Evolutionary conservation across 257 asterid genomes (phyloP), one percentile per base, ranked within the genome.

Genomic region (Nicotiana paniculata): DNA sequence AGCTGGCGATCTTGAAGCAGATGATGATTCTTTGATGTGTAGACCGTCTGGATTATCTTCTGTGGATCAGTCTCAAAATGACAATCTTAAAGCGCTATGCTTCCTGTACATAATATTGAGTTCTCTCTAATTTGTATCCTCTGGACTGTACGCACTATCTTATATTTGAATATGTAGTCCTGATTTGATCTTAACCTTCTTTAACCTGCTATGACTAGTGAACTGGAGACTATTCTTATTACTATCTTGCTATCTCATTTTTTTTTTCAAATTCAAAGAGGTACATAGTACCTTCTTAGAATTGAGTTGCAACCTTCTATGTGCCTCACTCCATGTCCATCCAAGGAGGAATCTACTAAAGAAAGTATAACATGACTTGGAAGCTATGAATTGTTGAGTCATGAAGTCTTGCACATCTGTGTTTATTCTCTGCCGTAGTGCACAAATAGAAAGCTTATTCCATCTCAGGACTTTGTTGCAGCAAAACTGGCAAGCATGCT

Each of bases 1-100:
- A 83, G 85, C 89, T 83, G 95, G 93, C 62, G 99, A 96, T 86
- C 97, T 94, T 26, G 99, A 96, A 85, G 98, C 98, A 63, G 99
- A 96, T 90, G 99, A 98, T 39, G 99, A 96, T 89, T 96, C 99
- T 86, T 82, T 92, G 55, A 87, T 88, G 88, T 89, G 98, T 84
- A 89, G 95, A 86, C 97, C 92, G 87, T 89, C 98, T 89, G 98
- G 97, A 77, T 85, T 96, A 85, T 94, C 98, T 84, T 93, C 97
- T 8, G 79, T 87, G 84, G 95, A 92, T 81, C 95, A 85, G 84
- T 89, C 89, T 82, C 93, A 87, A 81, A 88, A 87, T 80, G 93
- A 91, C 87, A 88, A 87, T 85, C 89, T 70, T 83, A 93, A 93
- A 85, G 78, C 58, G 98, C 97, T 90, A 91, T 75, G 80, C 80